phyloP scores from a whole-genome alignment of 164 flowering plant species.

The Chloranthus sessilifolius region DNA sequence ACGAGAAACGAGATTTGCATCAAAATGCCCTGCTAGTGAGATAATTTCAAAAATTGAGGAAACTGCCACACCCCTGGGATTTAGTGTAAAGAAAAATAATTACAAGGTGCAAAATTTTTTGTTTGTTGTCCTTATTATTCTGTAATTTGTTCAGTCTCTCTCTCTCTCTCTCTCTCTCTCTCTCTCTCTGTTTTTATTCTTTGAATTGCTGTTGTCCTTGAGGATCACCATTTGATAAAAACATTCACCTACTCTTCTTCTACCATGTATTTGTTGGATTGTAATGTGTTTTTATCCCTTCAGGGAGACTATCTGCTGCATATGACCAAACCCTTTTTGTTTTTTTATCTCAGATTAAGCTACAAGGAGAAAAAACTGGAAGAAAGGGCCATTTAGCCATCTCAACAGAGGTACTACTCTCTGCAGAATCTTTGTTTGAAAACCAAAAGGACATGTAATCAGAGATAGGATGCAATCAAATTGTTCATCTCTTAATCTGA shows the following conservation, averaged over 20 bases:
- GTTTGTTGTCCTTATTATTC: background rate
- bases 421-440: background rate
- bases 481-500: background rate
- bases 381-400: constrained; percentile 89
- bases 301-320: too few relatives aligned
- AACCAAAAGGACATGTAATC: background rate
- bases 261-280: too few relatives aligned
- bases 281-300: too few relatives aligned
- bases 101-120: constrained; percentile 54
- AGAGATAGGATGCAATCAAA: constrained; percentile 5
- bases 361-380: constrained; percentile 82
- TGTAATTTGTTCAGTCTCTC: background rate
- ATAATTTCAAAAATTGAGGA: constrained; percentile 86
- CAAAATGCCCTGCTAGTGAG: constrained; percentile 78
- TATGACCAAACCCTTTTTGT: background rate
- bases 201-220: too few relatives aligned
- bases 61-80: constrained; percentile 90
- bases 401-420: constrained; percentile 76
- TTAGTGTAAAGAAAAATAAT: constrained; percentile 86
- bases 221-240: too few relatives aligned
- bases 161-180: background rate
- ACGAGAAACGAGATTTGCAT: constrained; percentile 91
- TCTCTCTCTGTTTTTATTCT: background rate
- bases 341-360: constrained; percentile 60
- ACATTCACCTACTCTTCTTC: too few relatives aligned